A percentile compares a stretch with the other conserved stretches of the same genome.
Evolutionary conservation across 208 protist genomes (phyloP).

Genomic region (Trypanosoma congolense): DNA sequence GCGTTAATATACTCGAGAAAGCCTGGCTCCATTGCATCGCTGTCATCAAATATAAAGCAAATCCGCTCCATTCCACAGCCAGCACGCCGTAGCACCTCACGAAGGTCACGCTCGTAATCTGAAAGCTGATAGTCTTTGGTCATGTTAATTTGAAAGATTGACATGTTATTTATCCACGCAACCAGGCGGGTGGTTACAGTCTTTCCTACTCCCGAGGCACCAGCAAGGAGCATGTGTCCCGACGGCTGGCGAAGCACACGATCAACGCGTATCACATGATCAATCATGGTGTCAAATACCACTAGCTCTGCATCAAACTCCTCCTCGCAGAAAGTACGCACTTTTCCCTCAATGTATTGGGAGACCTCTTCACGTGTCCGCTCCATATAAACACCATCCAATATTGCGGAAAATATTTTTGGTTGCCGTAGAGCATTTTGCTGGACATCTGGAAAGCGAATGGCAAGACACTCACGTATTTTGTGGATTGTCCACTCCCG

Average conservation of each 20-base stretch:
- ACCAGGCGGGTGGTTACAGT: constrained; percentile 97
- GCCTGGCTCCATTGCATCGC: constrained; percentile 96
- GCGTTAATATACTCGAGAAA: constrained; percentile 99
- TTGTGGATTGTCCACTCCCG: constrained; percentile 91
- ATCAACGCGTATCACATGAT: constrained; percentile 98
- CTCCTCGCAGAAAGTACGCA: constrained; percentile 96
- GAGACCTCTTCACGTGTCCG: constrained; percentile 88
- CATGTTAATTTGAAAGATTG: constrained; percentile 96
- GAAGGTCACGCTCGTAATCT: constrained; percentile 98
- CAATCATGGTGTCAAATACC: constrained; percentile 97
- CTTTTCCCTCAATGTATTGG: constrained; percentile 81
- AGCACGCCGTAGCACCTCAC: constrained; percentile 92
- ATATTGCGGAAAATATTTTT: constrained; percentile 95
- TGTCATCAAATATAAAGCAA: constrained; percentile 99
- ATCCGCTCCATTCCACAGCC: constrained; percentile 97
- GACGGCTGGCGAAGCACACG: constrained; percentile 97
- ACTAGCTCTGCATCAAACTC: constrained; percentile 97
- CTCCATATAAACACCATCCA: constrained; percentile 88
- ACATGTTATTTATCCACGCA: constrained; percentile 96
- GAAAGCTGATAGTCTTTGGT: constrained; percentile 94
- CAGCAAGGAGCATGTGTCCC: constrained; percentile 96
- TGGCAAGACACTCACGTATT: constrained; percentile 63
- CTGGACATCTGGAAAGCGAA: constrained; percentile 80
- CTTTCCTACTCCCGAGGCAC: constrained; percentile 97
- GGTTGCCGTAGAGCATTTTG: constrained; percentile 70